Evolutionary conservation across 441 rosid species (phyloP).

Genomic region (Pelargonium fulgidum): DNA sequence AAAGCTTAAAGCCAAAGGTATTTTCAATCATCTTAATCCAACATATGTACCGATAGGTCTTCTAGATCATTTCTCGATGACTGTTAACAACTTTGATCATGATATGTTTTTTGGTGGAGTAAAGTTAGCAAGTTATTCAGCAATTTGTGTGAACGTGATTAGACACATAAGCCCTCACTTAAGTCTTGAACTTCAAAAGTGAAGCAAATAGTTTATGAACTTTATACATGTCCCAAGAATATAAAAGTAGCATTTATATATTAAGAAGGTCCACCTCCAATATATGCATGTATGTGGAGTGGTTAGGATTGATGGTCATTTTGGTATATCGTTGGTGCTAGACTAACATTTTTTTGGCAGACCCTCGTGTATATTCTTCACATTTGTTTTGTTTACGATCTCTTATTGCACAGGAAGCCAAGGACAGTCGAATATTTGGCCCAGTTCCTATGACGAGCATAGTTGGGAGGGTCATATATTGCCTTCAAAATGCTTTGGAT

Average conservation of each 20-base stretch:
- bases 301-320: no score
- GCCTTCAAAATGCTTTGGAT: conserved; percentile 73
- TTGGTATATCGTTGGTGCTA: not conserved
- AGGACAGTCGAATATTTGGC: conserved; percentile 82
- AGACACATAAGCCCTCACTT: no score
- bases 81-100: not conserved
- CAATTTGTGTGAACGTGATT: no score
- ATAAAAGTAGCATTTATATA: not conserved
- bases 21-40: not conserved
- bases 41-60: not conserved
- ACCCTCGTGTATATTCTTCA: conserved; percentile 3
- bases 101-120: not conserved
- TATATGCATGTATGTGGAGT: no score
- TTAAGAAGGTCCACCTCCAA: not conserved
- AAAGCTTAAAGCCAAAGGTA: conserved; percentile 71
- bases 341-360: not conserved
- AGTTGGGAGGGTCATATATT: conserved; percentile 76
- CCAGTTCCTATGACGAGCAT: conserved; percentile 66
- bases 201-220: no score
- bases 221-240: no score
- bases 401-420: conserved; percentile 54
- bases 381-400: not conserved
- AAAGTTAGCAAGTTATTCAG: not conserved
- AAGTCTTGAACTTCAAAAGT: no score
- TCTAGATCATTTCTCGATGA: not conserved